These are phyloP conservation scores for Lachnum nothofagi DNA, from an alignment of 2,329 filamentous ascomycete species.

Conservation along the genomic window DNA sequence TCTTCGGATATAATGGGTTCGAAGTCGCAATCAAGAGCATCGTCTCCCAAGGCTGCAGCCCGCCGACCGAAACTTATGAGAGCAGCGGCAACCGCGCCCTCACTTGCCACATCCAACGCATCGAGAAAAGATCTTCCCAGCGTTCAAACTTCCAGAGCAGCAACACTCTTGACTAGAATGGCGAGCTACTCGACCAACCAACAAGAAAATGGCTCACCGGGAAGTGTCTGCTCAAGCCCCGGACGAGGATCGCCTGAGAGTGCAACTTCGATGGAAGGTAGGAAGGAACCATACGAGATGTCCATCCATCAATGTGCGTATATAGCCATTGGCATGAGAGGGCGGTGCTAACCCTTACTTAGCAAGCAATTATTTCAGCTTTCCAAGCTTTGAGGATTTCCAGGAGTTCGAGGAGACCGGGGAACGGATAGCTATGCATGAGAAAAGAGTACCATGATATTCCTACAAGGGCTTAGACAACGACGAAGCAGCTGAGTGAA, in stretches of 20 bases:
- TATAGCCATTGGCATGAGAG: background rate
- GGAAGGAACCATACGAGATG: constrained; percentile 25
- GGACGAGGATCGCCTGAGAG: constrained; percentile 13
- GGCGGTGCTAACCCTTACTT: constrained; percentile 8
- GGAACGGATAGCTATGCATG: constrained; percentile 18
- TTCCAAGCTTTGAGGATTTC: constrained; percentile 67
- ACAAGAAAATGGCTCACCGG: constrained; percentile 20
- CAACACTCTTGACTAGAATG: constrained; percentile 51
- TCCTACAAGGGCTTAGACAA: background rate
- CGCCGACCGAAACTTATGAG: constrained; percentile 51
- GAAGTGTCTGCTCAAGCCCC: constrained; percentile 23
- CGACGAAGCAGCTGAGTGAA: background rate
- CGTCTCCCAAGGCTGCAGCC: constrained; percentile 37
- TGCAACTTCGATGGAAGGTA: constrained; percentile 6
- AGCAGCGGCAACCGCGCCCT: constrained; percentile 52
- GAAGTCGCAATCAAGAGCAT: constrained; percentile 34
- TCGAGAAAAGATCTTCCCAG: constrained; percentile 47
- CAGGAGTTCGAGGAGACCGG: constrained; percentile 46
- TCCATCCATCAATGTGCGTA: constrained; percentile 23
- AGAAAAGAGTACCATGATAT: constrained; percentile 18
- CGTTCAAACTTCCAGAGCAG: constrained; percentile 46
- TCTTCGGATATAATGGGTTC: constrained; percentile 30
- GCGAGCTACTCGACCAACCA: constrained; percentile 45
- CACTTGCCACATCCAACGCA: constrained; percentile 51
- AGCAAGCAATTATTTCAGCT: constrained; percentile 62